Conservation (phyloP, 495 filamentous ascomycete species). For the Lepraria neglecta region DNA sequence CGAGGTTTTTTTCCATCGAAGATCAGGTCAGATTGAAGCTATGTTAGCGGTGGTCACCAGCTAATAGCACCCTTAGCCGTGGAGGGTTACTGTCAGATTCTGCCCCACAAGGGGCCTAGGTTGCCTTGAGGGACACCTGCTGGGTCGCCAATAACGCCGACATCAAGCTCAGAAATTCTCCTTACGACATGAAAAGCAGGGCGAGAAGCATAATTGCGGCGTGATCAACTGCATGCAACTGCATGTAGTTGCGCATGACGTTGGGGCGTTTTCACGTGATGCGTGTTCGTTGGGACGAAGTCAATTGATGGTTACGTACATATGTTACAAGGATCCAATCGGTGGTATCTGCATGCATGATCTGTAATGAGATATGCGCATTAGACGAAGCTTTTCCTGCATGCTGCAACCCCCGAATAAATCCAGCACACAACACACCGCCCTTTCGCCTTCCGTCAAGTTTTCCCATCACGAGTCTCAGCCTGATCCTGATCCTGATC, state of each 20-base stretch:
- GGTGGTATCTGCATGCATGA: conserved; percentile 9
- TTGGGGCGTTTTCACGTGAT: neutral
- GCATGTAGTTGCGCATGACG: no score
- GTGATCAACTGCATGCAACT: neutral
- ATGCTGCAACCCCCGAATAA: conserved; percentile 4
- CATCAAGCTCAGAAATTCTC: neutral
- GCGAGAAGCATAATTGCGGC: neutral
- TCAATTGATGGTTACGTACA: neutral
- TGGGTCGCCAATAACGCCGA: no score
- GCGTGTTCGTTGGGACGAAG: neutral
- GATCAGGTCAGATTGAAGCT: conserved; percentile 10
- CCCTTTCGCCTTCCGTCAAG: conserved; percentile 2
- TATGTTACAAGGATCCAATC: neutral
- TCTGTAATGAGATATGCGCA: neutral
- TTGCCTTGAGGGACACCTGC: no score
- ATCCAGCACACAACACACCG: conserved; percentile 7
- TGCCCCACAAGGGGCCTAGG: neutral
- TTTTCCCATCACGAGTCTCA: conserved; percentile 1
- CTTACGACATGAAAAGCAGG: no score
- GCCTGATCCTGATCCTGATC: conserved; percentile 10
- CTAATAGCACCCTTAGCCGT: neutral
- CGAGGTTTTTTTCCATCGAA: conserved; percentile 11
- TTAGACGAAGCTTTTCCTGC: conserved; percentile 1
- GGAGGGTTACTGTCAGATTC: neutral
- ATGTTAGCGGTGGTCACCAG: conserved; percentile 1